phyloP scores from a whole-genome alignment of 768 basidiomycete genomes.

The Podaxis mareebaensis region DNA sequence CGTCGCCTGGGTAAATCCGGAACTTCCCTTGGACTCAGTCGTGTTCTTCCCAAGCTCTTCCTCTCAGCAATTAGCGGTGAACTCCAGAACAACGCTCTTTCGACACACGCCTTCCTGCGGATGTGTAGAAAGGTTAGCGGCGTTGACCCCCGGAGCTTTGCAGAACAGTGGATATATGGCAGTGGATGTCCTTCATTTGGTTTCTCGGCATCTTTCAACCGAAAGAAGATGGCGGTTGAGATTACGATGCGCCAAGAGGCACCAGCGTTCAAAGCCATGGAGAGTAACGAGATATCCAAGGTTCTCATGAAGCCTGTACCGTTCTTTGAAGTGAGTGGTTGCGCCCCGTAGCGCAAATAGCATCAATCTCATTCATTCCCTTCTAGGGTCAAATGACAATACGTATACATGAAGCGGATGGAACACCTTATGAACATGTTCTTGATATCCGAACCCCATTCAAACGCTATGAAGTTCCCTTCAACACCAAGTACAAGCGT shows the following conservation, averaged over 20 bases:
- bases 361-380: conserved; percentile 6
- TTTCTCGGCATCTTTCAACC: conserved; percentile 89
- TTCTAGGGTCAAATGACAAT: conserved; percentile 94
- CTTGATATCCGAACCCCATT: conserved; percentile 84
- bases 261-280: conserved; percentile 73
- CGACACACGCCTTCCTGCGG: conserved; percentile 87
- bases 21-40: conserved; percentile 90
- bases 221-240: conserved; percentile 98
- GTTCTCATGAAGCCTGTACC: conserved; percentile 77
- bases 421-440: conserved; percentile 98
- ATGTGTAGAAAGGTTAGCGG: conserved; percentile 94
- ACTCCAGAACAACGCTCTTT: conserved; percentile 78
- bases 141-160: conserved; percentile 85
- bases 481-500: conserved; percentile 98
- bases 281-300: conserved; percentile 66
- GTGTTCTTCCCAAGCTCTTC: conserved; percentile 94
- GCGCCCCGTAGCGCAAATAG: not conserved
- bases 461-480: conserved; percentile 97
- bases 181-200: conserved; percentile 93
- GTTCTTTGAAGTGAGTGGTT: conserved; percentile 75
- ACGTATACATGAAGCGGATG: conserved; percentile 98
- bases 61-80: conserved; percentile 93
- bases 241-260: conserved; percentile 90
- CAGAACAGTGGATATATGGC: conserved; percentile 99
- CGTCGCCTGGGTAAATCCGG: conserved; percentile 92